Evolutionary conservation across 768 basidiomycete genomes (phyloP).

Genomic region (Coprinellus micaceus): DNA sequence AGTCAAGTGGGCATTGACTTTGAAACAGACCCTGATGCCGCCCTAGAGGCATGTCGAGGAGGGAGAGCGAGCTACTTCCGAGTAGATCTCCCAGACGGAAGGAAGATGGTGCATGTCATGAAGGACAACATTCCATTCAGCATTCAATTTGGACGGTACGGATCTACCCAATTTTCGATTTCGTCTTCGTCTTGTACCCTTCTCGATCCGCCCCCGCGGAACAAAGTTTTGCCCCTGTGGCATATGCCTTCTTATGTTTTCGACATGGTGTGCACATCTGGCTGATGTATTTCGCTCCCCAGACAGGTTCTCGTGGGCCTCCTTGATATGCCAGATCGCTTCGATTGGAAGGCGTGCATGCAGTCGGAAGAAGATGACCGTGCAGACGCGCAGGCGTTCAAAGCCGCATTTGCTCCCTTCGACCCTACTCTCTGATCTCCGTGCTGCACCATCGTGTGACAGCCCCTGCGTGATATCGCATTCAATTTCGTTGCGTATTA

Average conservation of each 20-base stretch:
- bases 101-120: slow-evolving; percentile 82
- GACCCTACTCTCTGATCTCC: slow-evolving; percentile 42
- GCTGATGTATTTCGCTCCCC: slow-evolving; percentile 11
- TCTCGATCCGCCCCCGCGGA: no score
- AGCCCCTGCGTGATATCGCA: no score
- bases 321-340: slow-evolving; percentile 69
- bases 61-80: slow-evolving; percentile 79
- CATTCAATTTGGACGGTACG: slow-evolving; percentile 91
- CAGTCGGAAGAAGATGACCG: slow-evolving; percentile 83
- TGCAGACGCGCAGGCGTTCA: slow-evolving; percentile 80
- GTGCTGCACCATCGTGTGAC: no score
- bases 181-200: no score
- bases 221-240: no score
- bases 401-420: slow-evolving; percentile 73
- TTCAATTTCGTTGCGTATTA: neutral
- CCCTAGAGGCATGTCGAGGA: slow-evolving; percentile 49
- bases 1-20: slow-evolving; percentile 65
- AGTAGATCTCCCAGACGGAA: slow-evolving; percentile 85
- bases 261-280: no score
- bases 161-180: neutral
- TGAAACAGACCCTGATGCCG: slow-evolving; percentile 64
- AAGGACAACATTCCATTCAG: slow-evolving; percentile 76
- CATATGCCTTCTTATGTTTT: no score
- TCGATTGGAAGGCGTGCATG: slow-evolving; percentile 91
- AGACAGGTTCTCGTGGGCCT: slow-evolving; percentile 81